Base-by-base conservation (phyloP, 2,329 filamentous ascomycete genomes). In the Trichophyton equinum region DNA sequence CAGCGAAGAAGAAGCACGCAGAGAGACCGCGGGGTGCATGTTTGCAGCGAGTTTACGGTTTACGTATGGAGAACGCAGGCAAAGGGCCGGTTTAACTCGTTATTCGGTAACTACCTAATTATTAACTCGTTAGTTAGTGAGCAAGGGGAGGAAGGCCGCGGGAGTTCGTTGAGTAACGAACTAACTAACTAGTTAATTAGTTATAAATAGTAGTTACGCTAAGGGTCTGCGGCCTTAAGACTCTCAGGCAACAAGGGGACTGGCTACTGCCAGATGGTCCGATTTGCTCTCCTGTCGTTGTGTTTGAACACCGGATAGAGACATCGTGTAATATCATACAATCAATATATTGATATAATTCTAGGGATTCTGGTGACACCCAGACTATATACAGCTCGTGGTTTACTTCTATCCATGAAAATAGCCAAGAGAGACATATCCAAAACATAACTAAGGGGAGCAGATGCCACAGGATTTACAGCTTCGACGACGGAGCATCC, bases 401-500 rank as follows among this genome's bases (percentile, higher is more conserved):
- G 6, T 8, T 20, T 47, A 47, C 9, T 47, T 47, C 33, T 44
- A 47, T 18, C 18, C 9, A 22, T 22, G 4, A 25, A 47, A 3
- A 47, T 25, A 22, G 44, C 22, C 27, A 53, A 30, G 22, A 53
- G 13, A 13, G 33, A 38, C 33, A 13, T 30, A n/a, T 25, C 27
- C 22, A 53, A 25, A 30, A 53, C 15, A 20, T 22, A 7, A 25
- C 13, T n/a, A 30, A 57, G 25, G 8, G 6, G 33, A 22, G 4
- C 11, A 18, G 8, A n/a, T 5, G 36, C 30, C 11, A 13, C 11
- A 38, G 11, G 2, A 30, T 62, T 62, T 77, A 82, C 65, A 82
- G 73, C 70, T 82, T 83, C 13, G 81, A 73, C 68, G 77, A 79
- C 3, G 75, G 72, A 61, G 74, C 73, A 61, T 85, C 84, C 72